Percentiles rank a stretch among this genome's conserved stretches.
These are phyloP conservation scores for Komagataella phaffii DNA, from an alignment of 805 yeast genomes.

Conservation along the genomic window DNA sequence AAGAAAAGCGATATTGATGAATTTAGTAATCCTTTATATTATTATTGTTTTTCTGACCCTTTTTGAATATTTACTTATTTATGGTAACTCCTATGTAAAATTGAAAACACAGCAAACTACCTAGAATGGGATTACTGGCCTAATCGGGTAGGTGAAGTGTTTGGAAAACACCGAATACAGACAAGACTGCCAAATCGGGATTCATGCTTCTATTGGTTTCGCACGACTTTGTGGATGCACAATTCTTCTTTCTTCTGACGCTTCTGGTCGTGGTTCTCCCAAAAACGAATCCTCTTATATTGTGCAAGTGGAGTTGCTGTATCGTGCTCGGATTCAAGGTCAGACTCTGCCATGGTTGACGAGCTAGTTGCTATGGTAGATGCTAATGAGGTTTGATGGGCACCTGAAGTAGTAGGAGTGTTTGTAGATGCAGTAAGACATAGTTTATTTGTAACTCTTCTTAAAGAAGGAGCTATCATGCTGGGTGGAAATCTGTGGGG, in stretches of 20 bases:
- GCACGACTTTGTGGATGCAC: background rate
- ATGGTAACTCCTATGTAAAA: background rate
- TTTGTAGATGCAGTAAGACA: background rate
- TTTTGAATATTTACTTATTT: background rate
- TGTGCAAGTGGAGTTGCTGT: background rate
- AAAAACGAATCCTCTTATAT: background rate
- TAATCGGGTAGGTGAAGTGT: background rate
- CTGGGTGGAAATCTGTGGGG: slow-evolving; percentile 7
- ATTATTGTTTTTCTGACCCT: background rate
- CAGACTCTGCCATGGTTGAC: background rate
- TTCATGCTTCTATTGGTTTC: background rate
- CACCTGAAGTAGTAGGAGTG: background rate
- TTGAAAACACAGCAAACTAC: background rate
- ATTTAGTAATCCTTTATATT: background rate
- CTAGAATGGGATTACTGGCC: background rate
- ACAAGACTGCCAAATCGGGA: background rate
- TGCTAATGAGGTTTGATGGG: slow-evolving; percentile 1
- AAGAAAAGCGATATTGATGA: background rate
- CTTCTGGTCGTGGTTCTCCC: background rate
- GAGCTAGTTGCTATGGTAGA: background rate
- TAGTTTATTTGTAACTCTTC: background rate
- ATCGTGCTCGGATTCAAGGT: background rate
- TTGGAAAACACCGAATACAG: background rate
- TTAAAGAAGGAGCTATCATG: slow-evolving; percentile 4
- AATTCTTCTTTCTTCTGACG: background rate